Base-by-base conservation (phyloP, 78 protist genomes). In the Polysphondylium violaceum region DNA sequence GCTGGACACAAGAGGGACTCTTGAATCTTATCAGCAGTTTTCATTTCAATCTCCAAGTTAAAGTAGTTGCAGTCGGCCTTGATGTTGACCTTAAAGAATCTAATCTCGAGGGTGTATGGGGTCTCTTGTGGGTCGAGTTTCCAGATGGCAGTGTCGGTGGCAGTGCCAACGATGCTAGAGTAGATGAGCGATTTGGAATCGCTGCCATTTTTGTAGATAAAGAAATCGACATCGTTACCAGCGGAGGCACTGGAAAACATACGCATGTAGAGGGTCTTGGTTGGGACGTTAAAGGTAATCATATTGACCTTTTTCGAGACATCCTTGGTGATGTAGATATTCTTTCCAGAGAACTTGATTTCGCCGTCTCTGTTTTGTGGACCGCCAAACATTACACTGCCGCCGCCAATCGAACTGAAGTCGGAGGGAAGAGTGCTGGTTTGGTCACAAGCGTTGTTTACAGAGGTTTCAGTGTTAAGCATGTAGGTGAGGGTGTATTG, bases 191-290 rank as follows among this genome's bases (percentile, higher is more conserved):
- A 23, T 23, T 25, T 21, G 31, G 73, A 31, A 21, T 17, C 3
- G 41, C 19, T 2, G 47, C 43, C 25, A 38, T 72, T 74, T 27
- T 25, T 21, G 71, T 53, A 86, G 74, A 86, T 33, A 63, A 38
- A 56, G 74, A 71, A 71, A 27, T 68, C 92, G 2, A 86, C 21
- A 50, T 86, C 92, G 25, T 68, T 86, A 44, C 59, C 59, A 19
- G 74, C 44, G 21, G 29, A 29, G 7, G 83, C 7, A 0, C n/a
- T 11, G 2, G 92, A 11, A 14, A 33, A 27, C 1, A 86, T 21
- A 51, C 92, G 79, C 60, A 85, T 61, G 59, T 36, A 36, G 3
- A 35, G 29, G 1, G 74, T 40, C 3, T 25, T 63, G 1, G 67
- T 41, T 21, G 83, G 65, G 4, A 50, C 74, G 4, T 41, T 51